A percentile compares a stretch with the other conserved stretches of the same genome.
phyloP scores from a whole-genome alignment of 2,329 filamentous ascomycete genomes.

The Dactylellina cionopaga region DNA sequence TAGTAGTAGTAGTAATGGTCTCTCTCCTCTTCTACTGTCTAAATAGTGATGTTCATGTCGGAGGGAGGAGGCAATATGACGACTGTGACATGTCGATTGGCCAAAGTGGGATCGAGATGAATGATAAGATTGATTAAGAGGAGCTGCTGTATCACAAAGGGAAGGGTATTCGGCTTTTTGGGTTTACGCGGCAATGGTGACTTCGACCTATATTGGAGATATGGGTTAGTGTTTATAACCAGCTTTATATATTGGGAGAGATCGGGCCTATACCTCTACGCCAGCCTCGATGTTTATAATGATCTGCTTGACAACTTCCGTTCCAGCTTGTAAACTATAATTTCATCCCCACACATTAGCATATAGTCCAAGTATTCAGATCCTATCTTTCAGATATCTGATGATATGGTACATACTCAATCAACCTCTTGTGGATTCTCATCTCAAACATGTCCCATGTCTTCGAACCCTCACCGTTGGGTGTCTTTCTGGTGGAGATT shows the following conservation, averaged over 20 bases:
- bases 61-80: background rate
- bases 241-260: too few relatives aligned
- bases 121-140: conserved; percentile 25
- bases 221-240: too few relatives aligned
- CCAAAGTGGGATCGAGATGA: background rate
- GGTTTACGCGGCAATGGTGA: conserved; percentile 83
- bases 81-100: conserved; percentile 40
- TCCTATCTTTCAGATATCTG: too few relatives aligned
- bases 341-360: background rate
- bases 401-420: conserved; percentile 73
- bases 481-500: conserved; percentile 98
- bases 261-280: conserved; percentile 69
- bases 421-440: conserved; percentile 98
- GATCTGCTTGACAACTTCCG: conserved; percentile 96
- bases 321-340: conserved; percentile 86
- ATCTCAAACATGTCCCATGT: conserved; percentile 99
- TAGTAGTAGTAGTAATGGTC: background rate
- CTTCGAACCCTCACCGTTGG: conserved; percentile 99
- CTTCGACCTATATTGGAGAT: conserved; percentile 79
- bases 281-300: conserved; percentile 95
- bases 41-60: background rate
- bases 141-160: conserved; percentile 26
- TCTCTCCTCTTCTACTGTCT: background rate
- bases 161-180: conserved; percentile 36
- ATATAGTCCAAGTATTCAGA: too few relatives aligned